Evolutionary conservation across 257 asterid species (phyloP), one percentile per base, ranked within the genome.

Genomic region (Eucommia ulmoides): DNA sequence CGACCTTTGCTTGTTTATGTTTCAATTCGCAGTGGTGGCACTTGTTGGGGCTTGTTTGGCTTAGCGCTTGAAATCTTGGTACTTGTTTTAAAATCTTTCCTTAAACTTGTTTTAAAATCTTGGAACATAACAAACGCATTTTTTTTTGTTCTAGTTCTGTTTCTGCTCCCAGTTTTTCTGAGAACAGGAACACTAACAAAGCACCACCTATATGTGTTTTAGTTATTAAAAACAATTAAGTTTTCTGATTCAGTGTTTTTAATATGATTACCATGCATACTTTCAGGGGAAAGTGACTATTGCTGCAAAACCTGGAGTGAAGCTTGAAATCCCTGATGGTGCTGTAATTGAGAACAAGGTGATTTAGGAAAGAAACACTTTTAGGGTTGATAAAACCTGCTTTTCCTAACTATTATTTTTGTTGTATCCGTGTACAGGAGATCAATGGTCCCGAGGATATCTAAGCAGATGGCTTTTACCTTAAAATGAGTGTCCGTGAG

Each of bases 241-340:
- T 8, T 44, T 26, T 7, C 11, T 57, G 9, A 17, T 19, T 50
- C 47, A 45, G 25, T 10, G 20, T 12, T 45, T 16, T 33, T 61
- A 24, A 11, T 20, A 17, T n/a, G 35, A 19, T 23, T 24, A 48
- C 62, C n/a, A n/a, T n/a, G n/a, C n/a, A n/a, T n/a, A n/a, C 14
- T 19, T 55, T 33, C 59, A 87, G 99, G 99, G 99, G 22, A 83
- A 83, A 29, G 97, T 91, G 63, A 72, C 70, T 14, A 56, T 91
- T 53, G 33, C 83, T 49, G 96, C 96, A 0, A 83, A 76, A 63
- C 24, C 93, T 6, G 97, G 93, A n/a, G 65, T 23, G 50, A 84
- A 87, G 76, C 65, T 91, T 24, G 91, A 79, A 79, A 87, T 91
- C 55, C 93, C 94, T 5, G 95, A 79, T 49, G 81, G 85, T 50